Percentiles rank a stretch among this genome's conserved stretches.
Evolutionary conservation across 768 basidiomycete genomes (phyloP).

Genomic region (Naganishia onofrii): DNA sequence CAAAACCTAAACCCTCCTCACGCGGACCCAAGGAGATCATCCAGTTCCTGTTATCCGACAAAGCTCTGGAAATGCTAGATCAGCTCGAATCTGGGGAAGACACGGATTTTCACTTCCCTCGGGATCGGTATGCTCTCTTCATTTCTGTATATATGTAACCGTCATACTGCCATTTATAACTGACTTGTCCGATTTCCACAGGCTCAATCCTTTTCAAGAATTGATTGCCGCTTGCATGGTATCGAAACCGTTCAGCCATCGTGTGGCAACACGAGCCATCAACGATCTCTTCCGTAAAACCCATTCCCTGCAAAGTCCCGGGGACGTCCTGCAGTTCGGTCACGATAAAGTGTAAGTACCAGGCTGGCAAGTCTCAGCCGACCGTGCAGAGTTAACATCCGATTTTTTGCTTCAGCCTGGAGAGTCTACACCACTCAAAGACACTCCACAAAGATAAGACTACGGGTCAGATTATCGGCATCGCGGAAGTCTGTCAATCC

Average conservation of each 20-base stretch:
- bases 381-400: too few relatives aligned
- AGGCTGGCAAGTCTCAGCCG: too few relatives aligned
- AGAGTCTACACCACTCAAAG: constrained; percentile 14
- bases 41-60: not conserved
- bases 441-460: constrained; percentile 22
- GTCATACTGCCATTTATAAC: too few relatives aligned
- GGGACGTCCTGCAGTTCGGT: not conserved
- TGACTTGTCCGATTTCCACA: too few relatives aligned
- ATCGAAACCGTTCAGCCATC: constrained; percentile 16
- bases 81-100: not conserved
- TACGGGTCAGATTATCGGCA: constrained; percentile 1
- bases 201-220: constrained; percentile 16
- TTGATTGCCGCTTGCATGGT: constrained; percentile 11
- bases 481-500: constrained; percentile 2
- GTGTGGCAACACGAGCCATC: not conserved
- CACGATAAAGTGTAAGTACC: constrained; percentile 5
- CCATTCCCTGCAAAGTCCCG: not conserved
- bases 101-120: not conserved
- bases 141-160: not conserved
- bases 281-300: not conserved
- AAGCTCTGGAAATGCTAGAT: not conserved
- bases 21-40: not conserved
- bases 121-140: not conserved
- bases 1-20: not conserved
- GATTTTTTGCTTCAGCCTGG: not conserved